Percentiles rank a stretch among this genome's conserved stretches.
These are phyloP conservation scores for Aegilops longissima DNA, from an alignment of 176 grass and related monocot species.

Conservation along the genomic window DNA sequence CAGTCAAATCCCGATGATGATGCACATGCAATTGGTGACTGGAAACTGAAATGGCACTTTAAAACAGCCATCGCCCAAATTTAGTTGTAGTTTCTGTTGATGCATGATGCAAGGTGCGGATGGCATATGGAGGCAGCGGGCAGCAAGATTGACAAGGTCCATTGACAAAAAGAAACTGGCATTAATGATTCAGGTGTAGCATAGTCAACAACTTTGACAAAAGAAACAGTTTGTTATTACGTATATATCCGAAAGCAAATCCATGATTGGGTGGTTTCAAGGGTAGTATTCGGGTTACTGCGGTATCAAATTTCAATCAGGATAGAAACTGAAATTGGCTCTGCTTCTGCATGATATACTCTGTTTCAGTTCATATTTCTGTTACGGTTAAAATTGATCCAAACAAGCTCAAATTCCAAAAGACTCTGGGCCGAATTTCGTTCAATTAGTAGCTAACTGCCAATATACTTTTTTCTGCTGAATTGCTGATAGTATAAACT, in stretches of 20 bases:
- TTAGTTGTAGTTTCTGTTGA: too few species aligned
- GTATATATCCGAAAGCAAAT: background rate
- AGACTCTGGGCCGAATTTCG: too few species aligned
- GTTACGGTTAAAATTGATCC: background rate
- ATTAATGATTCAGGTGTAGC: background rate
- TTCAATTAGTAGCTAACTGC: too few species aligned
- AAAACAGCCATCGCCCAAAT: background rate
- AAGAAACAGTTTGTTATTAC: too few species aligned
- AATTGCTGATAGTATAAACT: background rate
- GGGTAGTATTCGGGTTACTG: background rate
- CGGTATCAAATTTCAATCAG: background rate
- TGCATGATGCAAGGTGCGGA: background rate
- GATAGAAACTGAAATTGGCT: background rate
- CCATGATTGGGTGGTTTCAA: background rate
- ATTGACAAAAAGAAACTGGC: background rate
- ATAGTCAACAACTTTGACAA: background rate
- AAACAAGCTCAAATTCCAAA: background rate
- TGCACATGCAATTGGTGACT: background rate
- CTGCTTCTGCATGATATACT: background rate
- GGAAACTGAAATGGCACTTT: background rate
- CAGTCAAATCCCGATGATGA: background rate
- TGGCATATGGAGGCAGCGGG: background rate
- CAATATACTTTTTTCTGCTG: too few species aligned
- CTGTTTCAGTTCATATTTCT: background rate
- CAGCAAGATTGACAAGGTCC: background rate